These are phyloP conservation scores for Serendipita sp. DNA, from an alignment of 768 basidiomycete species.

Conservation along the genomic window DNA sequence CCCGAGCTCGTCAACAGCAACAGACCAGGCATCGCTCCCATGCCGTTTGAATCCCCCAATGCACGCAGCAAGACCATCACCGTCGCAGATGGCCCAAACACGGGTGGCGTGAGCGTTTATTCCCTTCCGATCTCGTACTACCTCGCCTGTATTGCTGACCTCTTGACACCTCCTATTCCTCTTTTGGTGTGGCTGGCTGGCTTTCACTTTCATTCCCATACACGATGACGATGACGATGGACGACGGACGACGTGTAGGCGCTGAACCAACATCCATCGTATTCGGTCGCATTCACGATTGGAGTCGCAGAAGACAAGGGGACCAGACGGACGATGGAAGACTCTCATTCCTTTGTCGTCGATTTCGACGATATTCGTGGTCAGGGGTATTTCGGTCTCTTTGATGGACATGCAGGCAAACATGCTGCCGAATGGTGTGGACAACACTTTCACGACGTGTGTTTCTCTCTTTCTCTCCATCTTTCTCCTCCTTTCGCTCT, in stretches of 20 bases:
- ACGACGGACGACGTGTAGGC: no score
- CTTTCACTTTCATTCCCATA: no score
- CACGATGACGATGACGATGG: no score
- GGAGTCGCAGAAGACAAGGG: conserved; percentile 80
- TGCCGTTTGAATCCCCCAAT: conserved; percentile 24
- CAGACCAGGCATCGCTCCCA: neutral
- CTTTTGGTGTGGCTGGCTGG: no score
- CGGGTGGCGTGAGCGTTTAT: conserved; percentile 44
- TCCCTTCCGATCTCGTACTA: neutral
- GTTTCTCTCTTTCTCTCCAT: neutral
- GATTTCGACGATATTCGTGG: conserved; percentile 84
- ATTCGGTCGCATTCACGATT: conserved; percentile 49
- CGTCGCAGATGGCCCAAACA: conserved; percentile 52
- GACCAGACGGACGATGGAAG: conserved; percentile 87
- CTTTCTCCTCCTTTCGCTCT: no score
- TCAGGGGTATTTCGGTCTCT: conserved; percentile 96
- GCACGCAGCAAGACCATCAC: conserved; percentile 72
- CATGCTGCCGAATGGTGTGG: conserved; percentile 99
- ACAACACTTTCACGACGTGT: conserved; percentile 68
- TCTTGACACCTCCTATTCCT: no score
- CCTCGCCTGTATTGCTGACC: no score
- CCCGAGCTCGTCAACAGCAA: neutral
- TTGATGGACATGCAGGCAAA: conserved; percentile 97
- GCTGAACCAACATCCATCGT: conserved; percentile 57
- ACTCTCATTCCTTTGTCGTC: conserved; percentile 88